A percentile compares a stretch with the other conserved stretches of the same genome.
Evolutionary conservation across 345 rosid species (phyloP).

Genomic region (Pugionium dolabratum): DNA sequence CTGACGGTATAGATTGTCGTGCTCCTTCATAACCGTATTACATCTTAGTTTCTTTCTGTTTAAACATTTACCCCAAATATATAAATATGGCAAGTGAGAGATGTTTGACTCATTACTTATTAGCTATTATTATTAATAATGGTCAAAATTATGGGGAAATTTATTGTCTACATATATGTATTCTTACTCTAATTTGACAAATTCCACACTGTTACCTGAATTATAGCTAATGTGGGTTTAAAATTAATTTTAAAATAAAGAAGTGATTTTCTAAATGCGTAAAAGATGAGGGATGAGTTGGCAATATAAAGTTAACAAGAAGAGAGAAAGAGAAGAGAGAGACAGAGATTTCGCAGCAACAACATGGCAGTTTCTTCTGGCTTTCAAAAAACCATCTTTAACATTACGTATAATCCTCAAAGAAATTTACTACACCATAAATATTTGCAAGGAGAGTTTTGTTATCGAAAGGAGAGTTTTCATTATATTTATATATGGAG

Average conservation of each 20-base stretch:
- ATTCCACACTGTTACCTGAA: no score
- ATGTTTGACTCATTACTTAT: no score
- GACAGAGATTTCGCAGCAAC: conserved; percentile 34
- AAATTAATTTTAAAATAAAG: background rate
- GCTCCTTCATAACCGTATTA: no score
- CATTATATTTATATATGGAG: conserved; percentile 8
- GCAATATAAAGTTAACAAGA: conserved; percentile 8
- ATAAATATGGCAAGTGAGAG: no score
- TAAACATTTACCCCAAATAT: no score
- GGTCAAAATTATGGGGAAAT: no score
- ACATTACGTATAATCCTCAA: conserved; percentile 23
- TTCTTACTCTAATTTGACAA: no score
- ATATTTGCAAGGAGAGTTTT: conserved; percentile 1
- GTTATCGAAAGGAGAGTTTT: background rate
- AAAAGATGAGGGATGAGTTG: conserved; percentile 2
- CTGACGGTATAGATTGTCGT: no score
- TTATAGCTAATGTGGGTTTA: background rate
- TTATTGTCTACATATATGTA: no score
- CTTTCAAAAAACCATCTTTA: conserved; percentile 15
- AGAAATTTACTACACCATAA: conserved; percentile 6
- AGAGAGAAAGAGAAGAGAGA: conserved; percentile 5
- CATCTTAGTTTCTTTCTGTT: no score
- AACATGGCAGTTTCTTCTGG: conserved; percentile 37
- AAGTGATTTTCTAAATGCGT: background rate
- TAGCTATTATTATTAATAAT: no score